Evolutionary conservation across 1,284 basidiomycete species (phyloP).

Genomic region (Wallemia mellicola): DNA sequence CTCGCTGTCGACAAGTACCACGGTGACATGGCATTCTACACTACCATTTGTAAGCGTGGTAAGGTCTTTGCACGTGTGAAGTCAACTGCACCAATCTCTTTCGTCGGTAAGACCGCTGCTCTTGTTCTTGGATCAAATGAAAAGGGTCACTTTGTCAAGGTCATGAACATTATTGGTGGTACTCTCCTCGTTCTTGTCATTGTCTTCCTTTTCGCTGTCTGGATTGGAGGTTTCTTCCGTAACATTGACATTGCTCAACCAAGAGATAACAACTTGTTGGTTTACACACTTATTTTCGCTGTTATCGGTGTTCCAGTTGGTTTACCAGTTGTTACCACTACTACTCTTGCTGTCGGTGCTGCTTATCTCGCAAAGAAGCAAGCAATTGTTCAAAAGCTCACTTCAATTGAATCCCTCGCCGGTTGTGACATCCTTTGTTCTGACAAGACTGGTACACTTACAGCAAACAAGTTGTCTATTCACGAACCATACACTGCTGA

Average conservation of each 20-base stretch:
- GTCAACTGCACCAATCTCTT: constrained; percentile 79
- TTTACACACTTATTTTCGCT: constrained; percentile 20
- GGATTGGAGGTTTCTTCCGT: constrained; percentile 23
- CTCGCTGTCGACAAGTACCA: constrained; percentile 67
- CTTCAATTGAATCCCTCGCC: constrained; percentile 83
- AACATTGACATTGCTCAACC: constrained; percentile 20
- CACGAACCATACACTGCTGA: constrained; percentile 30
- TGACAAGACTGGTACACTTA: constrained; percentile 89
- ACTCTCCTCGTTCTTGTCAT: constrained; percentile 24
- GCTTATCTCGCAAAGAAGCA: constrained; percentile 96
- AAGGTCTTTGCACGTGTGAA: constrained; percentile 91
- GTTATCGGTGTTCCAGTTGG: constrained; percentile 28
- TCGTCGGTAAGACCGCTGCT: constrained; percentile 81
- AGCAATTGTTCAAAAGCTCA: constrained; percentile 93
- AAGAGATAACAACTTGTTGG: constrained; percentile 22
- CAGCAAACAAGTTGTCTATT: constrained; percentile 96
- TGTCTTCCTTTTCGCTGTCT: constrained; percentile 21
- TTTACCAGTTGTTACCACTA: constrained; percentile 55
- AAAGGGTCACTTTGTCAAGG: constrained; percentile 22
- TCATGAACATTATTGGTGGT: constrained; percentile 19
- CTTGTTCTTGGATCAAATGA: constrained; percentile 88
- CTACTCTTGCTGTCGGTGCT: constrained; percentile 88
- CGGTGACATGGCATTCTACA: constrained; percentile 84
- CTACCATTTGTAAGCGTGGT: constrained; percentile 89
- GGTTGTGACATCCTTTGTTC: constrained; percentile 92